Evolutionary conservation across 768 basidiomycete species (phyloP), one percentile per base, ranked within the genome.

Genomic region (Lactarius tabidus): DNA sequence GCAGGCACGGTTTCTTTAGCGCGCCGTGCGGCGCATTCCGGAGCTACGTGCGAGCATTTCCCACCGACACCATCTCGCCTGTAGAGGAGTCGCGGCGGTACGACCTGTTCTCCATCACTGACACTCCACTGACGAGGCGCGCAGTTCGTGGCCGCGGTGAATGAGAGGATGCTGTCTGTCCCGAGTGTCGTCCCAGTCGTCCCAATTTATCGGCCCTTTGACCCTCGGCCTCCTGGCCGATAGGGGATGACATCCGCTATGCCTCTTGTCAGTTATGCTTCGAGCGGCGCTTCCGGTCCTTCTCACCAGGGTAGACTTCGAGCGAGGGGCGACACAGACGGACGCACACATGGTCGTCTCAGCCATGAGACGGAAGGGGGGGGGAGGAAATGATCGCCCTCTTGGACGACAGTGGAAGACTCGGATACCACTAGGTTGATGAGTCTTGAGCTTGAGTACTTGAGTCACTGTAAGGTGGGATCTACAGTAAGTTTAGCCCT

Each of bases 81-180:
- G 88, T 90, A 0, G 92, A 96, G 75, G 93, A 95, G 75, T 93
- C 94, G 2, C 79, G 93, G 62, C 98, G 93, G 90, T 87, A 88
- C 67, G 89, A 86, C 2, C 76, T 97, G 38, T 97, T 89, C 75
- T 89, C 89, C 20, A 94, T 98, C 33, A 4, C 33, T 8, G n/a
- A n/a, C n/a, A n/a, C n/a, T n/a, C n/a, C 70, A 95, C 93, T 0
- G 91, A 93, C 77, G 92, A 94, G 80, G 89, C 86, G 70, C 3
- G 15, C 41, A 7, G 18, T 18, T 5, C 41, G 17, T 41, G 41
- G 1, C 18, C 20, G 41, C 41, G 8, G 41, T 41, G 18, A 41
- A 7, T 20, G 18, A 26, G 48, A 12, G 12, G 14, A 26, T 51
- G 23, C 48, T 7, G 48, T 14, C 5, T 26, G 48, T 26, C 48